Percentiles rank a stretch among this genome's conserved stretches.
Conservation (phyloP, 225 moss, liverwort and hornwort species). For the Polytrichum formosum region DNA sequence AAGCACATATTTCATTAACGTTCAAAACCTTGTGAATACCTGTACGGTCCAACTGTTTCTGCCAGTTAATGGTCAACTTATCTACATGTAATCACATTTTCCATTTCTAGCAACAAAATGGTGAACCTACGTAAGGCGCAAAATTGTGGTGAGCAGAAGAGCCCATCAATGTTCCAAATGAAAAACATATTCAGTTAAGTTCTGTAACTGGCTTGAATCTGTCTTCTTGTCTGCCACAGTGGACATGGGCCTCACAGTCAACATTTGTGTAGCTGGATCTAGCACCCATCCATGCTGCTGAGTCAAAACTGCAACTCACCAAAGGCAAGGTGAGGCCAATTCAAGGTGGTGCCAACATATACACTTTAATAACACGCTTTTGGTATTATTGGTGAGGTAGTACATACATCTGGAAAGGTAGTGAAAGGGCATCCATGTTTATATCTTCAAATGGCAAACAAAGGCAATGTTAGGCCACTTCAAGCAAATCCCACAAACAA, state of each 20-base stretch:
- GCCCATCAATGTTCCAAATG: slow-evolving; percentile 88
- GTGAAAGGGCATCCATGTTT: no score
- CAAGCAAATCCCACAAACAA: no score
- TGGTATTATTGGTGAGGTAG: no score
- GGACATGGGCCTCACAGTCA: slow-evolving; percentile 64
- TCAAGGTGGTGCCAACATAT: neutral
- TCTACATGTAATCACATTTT: slow-evolving; percentile 2
- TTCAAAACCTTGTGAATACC: no score
- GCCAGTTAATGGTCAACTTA: neutral
- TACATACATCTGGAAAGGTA: no score
- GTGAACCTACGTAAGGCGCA: slow-evolving; percentile 15
- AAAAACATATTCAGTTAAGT: slow-evolving; percentile 97
- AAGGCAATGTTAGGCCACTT: no score
- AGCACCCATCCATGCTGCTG: slow-evolving; percentile 89
- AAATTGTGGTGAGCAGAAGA: slow-evolving; percentile 30
- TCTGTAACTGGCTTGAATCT: slow-evolving; percentile 92
- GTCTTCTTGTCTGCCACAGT: slow-evolving; percentile 77
- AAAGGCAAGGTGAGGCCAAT: neutral
- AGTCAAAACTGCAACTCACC: slow-evolving; percentile 65
- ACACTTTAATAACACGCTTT: no score
- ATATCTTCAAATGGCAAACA: no score
- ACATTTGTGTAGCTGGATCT: slow-evolving; percentile 82
- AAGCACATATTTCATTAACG: no score
- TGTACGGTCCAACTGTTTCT: no score
- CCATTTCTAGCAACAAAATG: neutral